Base-by-base conservation (phyloP, 176 grass and related monocot genomes). In the Zoysia japonica region DNA sequence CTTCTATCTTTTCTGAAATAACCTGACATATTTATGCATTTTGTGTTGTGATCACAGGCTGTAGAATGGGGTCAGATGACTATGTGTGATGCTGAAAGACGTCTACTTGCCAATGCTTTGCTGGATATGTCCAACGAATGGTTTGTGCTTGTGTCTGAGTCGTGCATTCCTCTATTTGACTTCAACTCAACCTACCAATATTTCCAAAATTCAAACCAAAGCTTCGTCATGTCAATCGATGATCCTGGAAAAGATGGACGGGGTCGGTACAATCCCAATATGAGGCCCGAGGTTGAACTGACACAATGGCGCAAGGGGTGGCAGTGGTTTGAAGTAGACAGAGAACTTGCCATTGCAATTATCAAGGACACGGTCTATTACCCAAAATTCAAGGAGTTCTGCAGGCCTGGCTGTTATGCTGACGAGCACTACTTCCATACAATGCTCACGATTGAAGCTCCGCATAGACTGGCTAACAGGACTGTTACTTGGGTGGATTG, bases 361-460 rank as follows among this genome's bases (percentile, higher is more conserved):
- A 38, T 99, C 20, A 89, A 71, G 60, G 96, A 99, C 70, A 89
- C 65, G 3, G 35, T 73, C 40, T 99, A 99, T 53, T 99, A 99
- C 46, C 79, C 86, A 61, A 99, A 99, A 86, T 99, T 99, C 69
- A 87, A 89, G 46, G 68, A 99, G 41, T 99, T 91, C 70, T 99
- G 96, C 80, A 84, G 80, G 51, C 96, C 90, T 43, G 61, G 80
- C 75, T 96, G 92, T 79, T 99, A 99, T 37, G 88, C 95, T 2
- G 96, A 96, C 20, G 96, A 99, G 20, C 96, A 99, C 70, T 99
- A 99, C 75, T 99, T 99, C 72, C 92, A 90, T 40, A 99, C 92
- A 16, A 89, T 96, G 88, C 86, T 99, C 40, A 84, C 74, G 5
- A 96, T 99, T 76, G 88, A 96, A 90, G 86, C 86, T 8, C 92